phyloP scores from a whole-genome alignment of 148 eudicot genomes.

The Rhododendron mucronatum region DNA sequence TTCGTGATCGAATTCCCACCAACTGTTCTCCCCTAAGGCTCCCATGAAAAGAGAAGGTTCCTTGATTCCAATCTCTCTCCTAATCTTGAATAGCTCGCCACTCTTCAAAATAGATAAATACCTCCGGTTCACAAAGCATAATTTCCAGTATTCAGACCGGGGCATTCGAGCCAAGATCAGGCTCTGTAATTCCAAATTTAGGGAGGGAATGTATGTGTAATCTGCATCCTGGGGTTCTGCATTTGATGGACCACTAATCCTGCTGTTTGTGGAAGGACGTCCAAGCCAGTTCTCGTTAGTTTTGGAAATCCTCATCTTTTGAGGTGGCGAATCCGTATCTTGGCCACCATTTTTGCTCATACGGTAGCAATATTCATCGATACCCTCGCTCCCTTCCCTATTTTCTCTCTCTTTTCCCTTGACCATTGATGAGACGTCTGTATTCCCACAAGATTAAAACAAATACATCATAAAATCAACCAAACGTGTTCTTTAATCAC shows the following conservation, averaged over 20 bases:
- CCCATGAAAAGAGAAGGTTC: slow-evolving; percentile 50
- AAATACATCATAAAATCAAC: slow-evolving; percentile 2
- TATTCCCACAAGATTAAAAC: slow-evolving; percentile 10
- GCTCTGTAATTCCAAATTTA: slow-evolving; percentile 42
- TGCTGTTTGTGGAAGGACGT: slow-evolving; percentile 7
- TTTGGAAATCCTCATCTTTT: slow-evolving; percentile 25
- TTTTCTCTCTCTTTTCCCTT: slow-evolving; percentile 23
- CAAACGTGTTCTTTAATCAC: neutral
- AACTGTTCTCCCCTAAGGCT: slow-evolving; percentile 42
- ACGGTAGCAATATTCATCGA: slow-evolving; percentile 3
- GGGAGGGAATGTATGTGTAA: slow-evolving; percentile 29
- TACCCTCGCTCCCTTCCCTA: slow-evolving; percentile 3
- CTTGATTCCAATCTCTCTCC: slow-evolving; percentile 38
- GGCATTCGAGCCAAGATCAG: slow-evolving; percentile 41
- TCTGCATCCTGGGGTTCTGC: slow-evolving; percentile 49
- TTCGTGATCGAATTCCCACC: slow-evolving; percentile 51
- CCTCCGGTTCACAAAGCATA: slow-evolving; percentile 30
- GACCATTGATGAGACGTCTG: slow-evolving; percentile 23
- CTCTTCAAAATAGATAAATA: slow-evolving; percentile 25
- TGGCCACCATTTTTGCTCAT: slow-evolving; percentile 6
- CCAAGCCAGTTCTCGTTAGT: neutral
- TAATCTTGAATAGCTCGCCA: slow-evolving; percentile 47
- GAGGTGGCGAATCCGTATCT: slow-evolving; percentile 11
- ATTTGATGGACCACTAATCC: slow-evolving; percentile 13
- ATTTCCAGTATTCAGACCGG: slow-evolving; percentile 34